These are phyloP conservation scores for Venturia effusa DNA, from an alignment of 2,329 filamentous ascomycete genomes.

Conservation along the genomic window DNA sequence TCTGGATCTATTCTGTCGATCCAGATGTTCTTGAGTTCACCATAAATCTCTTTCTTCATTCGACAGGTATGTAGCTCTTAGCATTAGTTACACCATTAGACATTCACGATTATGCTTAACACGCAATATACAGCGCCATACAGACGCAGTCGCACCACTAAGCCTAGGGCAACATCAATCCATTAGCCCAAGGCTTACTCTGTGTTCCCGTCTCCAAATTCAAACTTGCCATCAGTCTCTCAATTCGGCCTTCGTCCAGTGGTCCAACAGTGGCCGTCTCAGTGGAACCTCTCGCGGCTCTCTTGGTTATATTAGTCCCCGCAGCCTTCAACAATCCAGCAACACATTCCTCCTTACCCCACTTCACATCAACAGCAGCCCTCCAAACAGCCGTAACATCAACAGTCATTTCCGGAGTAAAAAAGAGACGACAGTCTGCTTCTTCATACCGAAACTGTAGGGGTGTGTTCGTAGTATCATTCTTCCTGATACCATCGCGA, in stretches of 20 bases:
- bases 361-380: conserved; percentile 26
- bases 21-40: too few species aligned
- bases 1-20: too few species aligned
- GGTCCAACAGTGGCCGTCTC: not conserved
- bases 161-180: conserved; percentile 1
- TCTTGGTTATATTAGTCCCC: not conserved
- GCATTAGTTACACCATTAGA: not conserved
- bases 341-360: conserved; percentile 25
- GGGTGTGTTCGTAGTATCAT: conserved; percentile 23
- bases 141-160: not conserved
- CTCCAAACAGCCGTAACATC: conserved; percentile 27
- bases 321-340: not conserved
- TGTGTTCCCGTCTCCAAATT: not conserved
- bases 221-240: not conserved
- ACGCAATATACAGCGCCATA: not conserved
- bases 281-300: not conserved
- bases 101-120: not conserved
- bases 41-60: too few species aligned
- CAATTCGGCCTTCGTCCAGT: not conserved
- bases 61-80: too few species aligned
- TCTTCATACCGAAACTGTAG: conserved; percentile 30
- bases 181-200: not conserved
- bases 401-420: conserved; percentile 30
- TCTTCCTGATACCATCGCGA: conserved; percentile 23
- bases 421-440: conserved; percentile 29